These are phyloP conservation scores for Thalassiosira hispida DNA, from an alignment of 352 stramenopile species.

Conservation along the genomic window DNA sequence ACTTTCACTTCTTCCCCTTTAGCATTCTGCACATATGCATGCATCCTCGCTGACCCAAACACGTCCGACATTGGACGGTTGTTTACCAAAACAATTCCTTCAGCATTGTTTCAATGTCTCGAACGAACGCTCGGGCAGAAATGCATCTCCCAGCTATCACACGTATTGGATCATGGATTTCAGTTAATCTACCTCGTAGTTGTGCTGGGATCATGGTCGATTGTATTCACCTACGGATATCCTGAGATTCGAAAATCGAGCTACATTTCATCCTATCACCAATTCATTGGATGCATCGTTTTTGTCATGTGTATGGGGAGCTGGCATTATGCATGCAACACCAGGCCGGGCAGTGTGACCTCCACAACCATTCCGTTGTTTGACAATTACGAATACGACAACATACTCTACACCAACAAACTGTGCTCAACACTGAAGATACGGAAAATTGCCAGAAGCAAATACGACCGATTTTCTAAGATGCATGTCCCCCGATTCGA, in stretches of 20 bases:
- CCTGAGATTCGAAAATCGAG: constrained; percentile 62
- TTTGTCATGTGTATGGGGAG: constrained; percentile 73
- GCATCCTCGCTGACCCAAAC: constrained; percentile 39
- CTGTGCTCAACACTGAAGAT: constrained; percentile 75
- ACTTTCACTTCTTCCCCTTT: neutral
- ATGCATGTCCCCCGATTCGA: constrained; percentile 79
- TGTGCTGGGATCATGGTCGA: constrained; percentile 73
- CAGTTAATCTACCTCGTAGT: constrained; percentile 60
- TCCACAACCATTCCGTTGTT: constrained; percentile 60
- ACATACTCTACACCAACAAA: constrained; percentile 73
- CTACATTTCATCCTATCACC: constrained; percentile 65
- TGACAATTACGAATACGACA: constrained; percentile 85
- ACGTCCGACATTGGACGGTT: constrained; percentile 24
- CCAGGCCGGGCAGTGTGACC: constrained; percentile 71
- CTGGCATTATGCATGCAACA: constrained; percentile 62
- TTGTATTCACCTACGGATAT: constrained; percentile 78
- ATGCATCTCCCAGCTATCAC: neutral
- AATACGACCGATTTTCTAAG: constrained; percentile 81
- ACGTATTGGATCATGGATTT: constrained; percentile 28
- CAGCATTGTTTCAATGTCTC: constrained; percentile 7
- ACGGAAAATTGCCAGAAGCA: constrained; percentile 72
- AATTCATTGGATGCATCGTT: constrained; percentile 65
- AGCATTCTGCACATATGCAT: constrained; percentile 31
- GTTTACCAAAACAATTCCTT: constrained; percentile 27
- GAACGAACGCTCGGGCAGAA: constrained; percentile 27